phyloP scores from a whole-genome alignment of 495 filamentous ascomycete genomes.

The Penicillium desertorum region DNA sequence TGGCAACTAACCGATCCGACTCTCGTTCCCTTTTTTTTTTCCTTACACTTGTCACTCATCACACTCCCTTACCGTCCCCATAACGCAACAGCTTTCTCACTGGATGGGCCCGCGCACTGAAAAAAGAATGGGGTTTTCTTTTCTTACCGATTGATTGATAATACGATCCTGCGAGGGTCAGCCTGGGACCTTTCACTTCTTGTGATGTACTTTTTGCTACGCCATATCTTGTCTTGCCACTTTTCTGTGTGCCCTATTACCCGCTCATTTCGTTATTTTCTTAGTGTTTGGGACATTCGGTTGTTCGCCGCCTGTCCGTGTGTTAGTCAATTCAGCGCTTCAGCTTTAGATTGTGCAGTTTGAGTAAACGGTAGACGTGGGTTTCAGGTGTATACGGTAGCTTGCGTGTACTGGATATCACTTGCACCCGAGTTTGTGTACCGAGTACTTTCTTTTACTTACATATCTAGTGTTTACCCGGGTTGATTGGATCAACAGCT shows the following conservation, averaged over 20 bases:
- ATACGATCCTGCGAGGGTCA: constrained; percentile 29
- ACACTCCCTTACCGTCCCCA: constrained; percentile 38
- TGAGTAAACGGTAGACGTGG: background rate
- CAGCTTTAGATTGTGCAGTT: constrained; percentile 21
- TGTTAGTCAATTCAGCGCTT: constrained; percentile 39
- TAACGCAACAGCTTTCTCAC: constrained; percentile 31
- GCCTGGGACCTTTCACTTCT: constrained; percentile 46
- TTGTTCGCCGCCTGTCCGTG: constrained; percentile 25
- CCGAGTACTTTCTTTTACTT: background rate
- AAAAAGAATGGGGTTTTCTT: constrained; percentile 34
- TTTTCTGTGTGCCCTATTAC: constrained; percentile 43
- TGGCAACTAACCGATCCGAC: constrained; percentile 31
- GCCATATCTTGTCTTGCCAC: constrained; percentile 49
- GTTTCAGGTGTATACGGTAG: background rate
- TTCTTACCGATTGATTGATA: constrained; percentile 23
- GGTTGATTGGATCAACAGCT: background rate
- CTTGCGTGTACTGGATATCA: background rate
- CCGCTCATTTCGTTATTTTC: constrained; percentile 31
- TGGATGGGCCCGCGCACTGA: constrained; percentile 35
- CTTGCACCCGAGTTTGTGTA: background rate
- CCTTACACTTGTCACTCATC: constrained; percentile 35
- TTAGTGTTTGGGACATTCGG: constrained; percentile 21
- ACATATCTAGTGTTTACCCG: background rate
- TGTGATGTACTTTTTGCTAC: constrained; percentile 56
- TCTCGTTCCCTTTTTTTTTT: constrained; percentile 38